Evolutionary conservation across 257 asterid species (phyloP), one percentile per base, ranked within the genome.

Genomic region (Sherardia arvensis): DNA sequence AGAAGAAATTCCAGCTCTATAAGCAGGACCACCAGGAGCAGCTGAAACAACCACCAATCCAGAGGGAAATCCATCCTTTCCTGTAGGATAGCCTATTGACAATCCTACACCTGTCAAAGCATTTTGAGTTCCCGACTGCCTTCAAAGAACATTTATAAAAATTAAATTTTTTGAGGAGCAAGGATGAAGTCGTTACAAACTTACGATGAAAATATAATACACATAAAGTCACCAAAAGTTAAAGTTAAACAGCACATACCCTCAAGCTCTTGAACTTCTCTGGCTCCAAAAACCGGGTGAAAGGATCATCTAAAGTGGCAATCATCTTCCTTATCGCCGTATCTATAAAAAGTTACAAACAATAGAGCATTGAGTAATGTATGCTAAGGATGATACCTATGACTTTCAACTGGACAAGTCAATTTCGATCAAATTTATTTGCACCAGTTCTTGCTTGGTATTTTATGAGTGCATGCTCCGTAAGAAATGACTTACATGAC

Each of bases 51-150:
- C 90, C 71, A 85, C 85, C 73, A 93, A 74, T 61, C 95, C 99
- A 69, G 94, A 70, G 59, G 90, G 43, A 28, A 82, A 67, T 72
- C 76, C 83, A 64, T 76, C 92, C 56, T 80, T 85, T 69, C 68
- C 83, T 51, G 81, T 77, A 69, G 93, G 86, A 66, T 92, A 92
- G 66, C 94, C 99, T 73, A 93, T 93, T 53, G 99, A 90, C 60
- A 93, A 45, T 64, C 99, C 99, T 34, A 90, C 99, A 75, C 99
- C 99, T 25, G 95, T 93, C 59, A 93, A 85, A 43, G 83, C 76
- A 71, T 67, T 93, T 73, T 90, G 82, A 60, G 97, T 93, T 73
- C 99, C 99, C 18, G 94, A 87, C 99, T 93, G 96, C 85, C 99
- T 90, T 93, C 93, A 85, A 61, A 77, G 76, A 75, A 81, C 73